Conservation (phyloP, 768 basidiomycete genomes). For the Mycena amicta region DNA sequence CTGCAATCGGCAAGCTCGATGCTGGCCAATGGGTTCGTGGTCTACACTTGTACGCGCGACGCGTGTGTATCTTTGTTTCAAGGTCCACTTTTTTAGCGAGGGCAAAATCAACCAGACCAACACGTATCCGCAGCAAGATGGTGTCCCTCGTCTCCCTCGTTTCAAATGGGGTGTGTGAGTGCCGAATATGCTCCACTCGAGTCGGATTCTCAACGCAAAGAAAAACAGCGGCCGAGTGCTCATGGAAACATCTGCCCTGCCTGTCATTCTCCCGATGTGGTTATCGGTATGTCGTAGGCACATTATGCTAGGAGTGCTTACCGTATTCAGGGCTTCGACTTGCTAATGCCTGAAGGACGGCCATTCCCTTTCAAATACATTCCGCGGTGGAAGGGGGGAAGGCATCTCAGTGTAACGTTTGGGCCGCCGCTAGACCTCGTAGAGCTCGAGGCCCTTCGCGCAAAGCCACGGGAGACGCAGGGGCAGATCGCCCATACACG, state of each 20-base stretch:
- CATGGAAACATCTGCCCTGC: conserved; percentile 59
- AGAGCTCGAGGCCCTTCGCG: conserved; percentile 32
- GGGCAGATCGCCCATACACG: conserved; percentile 43
- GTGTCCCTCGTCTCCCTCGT: conserved; percentile 56
- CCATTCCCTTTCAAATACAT: conserved; percentile 72
- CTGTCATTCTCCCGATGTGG: conserved; percentile 92
- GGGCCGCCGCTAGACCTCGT: conserved; percentile 67
- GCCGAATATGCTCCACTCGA: conserved; percentile 7
- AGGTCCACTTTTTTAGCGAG: conserved; percentile 92
- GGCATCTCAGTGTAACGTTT: conserved; percentile 73
- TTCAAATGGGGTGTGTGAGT: conserved; percentile 98
- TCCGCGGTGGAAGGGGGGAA: conserved; percentile 63
- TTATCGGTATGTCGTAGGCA: too few relatives aligned
- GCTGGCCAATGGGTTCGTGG: conserved; percentile 80
- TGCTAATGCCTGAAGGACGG: conserved; percentile 88
- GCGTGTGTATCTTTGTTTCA: conserved; percentile 1
- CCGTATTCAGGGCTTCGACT: conserved; percentile 92
- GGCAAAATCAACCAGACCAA: conserved; percentile 82
- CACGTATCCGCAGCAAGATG: conserved; percentile 46
- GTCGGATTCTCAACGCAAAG: conserved; percentile 1
- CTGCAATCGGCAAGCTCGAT: conserved; percentile 80
- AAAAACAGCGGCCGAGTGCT: conserved; percentile 74
- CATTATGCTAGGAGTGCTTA: too few relatives aligned
- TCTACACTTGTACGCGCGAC: background rate
- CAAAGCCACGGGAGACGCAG: conserved; percentile 2